Conservation (phyloP, 768 basidiomycete species). For the Tephrocybe sp. region DNA sequence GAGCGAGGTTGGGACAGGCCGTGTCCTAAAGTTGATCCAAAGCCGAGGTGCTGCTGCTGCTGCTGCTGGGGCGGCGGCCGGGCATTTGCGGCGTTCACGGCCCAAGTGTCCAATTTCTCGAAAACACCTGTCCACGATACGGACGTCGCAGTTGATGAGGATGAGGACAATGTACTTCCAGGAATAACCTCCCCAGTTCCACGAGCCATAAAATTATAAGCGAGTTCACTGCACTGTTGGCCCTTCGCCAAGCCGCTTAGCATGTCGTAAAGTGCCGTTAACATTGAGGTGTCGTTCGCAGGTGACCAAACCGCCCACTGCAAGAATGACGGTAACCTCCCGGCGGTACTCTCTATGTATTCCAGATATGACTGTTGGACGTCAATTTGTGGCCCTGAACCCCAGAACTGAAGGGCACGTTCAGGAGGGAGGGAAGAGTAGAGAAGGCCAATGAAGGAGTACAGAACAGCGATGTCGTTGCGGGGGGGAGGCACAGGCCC, state of each 20-base stretch:
- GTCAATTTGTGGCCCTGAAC: slow-evolving; percentile 51
- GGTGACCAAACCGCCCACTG: slow-evolving; percentile 92
- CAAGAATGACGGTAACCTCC: slow-evolving; percentile 72
- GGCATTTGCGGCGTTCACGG: slow-evolving; percentile 47
- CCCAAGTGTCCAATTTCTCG: slow-evolving; percentile 74
- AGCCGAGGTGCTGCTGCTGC: slow-evolving; percentile 23
- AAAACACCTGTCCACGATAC: slow-evolving; percentile 84
- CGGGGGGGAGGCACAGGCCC: slow-evolving; percentile 56
- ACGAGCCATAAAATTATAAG: slow-evolving; percentile 85
- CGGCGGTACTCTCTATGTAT: slow-evolving; percentile 56
- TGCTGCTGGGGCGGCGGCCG: slow-evolving; percentile 44
- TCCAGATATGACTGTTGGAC: slow-evolving; percentile 54
- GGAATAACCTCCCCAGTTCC: slow-evolving; percentile 71
- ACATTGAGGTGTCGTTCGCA: slow-evolving; percentile 67
- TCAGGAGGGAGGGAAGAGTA: slow-evolving; percentile 76
- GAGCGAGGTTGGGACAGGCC: slow-evolving; percentile 38
- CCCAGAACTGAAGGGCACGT: slow-evolving; percentile 86
- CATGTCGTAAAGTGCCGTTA: slow-evolving; percentile 88
- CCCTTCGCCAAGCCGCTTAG: slow-evolving; percentile 81
- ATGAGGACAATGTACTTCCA: slow-evolving; percentile 54
- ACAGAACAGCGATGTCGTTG: slow-evolving; percentile 84
- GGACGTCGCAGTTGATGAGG: slow-evolving; percentile 50
- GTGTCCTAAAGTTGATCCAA: slow-evolving; percentile 25
- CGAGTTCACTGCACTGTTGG: slow-evolving; percentile 80
- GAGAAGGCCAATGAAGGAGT: slow-evolving; percentile 79